Percentiles rank a stretch among this genome's conserved stretches.
Conservation (phyloP, 2,329 filamentous ascomycete species). For the Sporothrix mexicana region DNA sequence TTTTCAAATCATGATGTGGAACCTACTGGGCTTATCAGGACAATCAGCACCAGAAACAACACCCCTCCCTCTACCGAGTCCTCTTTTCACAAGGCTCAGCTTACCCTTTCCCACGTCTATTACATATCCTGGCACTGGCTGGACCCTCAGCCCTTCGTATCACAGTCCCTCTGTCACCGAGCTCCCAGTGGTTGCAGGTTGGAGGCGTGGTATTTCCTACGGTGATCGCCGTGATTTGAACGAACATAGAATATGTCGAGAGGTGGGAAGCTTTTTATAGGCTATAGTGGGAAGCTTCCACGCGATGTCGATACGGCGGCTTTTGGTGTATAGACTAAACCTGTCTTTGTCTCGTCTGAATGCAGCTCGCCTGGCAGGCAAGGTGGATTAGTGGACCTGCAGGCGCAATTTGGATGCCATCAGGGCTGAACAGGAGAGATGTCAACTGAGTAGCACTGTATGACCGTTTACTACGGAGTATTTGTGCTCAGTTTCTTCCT, state of each 20-base stretch:
- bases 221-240: slow-evolving; percentile 1
- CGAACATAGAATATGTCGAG: too few species aligned
- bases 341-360: background rate
- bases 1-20: slow-evolving; percentile 16
- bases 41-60: background rate
- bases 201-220: background rate
- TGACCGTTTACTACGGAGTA: background rate
- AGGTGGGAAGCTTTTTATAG: background rate
- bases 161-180: background rate
- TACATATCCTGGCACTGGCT: too few species aligned
- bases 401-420: background rate
- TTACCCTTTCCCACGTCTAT: too few species aligned
- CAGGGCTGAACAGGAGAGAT: slow-evolving; percentile 9
- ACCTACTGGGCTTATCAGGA: background rate
- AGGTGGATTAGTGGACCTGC: slow-evolving; percentile 6
- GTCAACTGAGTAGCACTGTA: background rate
- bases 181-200: background rate
- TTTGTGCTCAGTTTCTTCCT: background rate
- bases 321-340: slow-evolving; percentile 4
- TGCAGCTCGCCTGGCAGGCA: background rate
- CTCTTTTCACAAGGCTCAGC: background rate
- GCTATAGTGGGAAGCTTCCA: slow-evolving; percentile 11
- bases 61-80: background rate
- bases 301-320: slow-evolving; percentile 14
- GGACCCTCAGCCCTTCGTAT: background rate